Evolutionary conservation across 108 stramenopile genomes (phyloP), one percentile per base, ranked within the genome.

Genomic region (Hondaea fermentalgiana): DNA sequence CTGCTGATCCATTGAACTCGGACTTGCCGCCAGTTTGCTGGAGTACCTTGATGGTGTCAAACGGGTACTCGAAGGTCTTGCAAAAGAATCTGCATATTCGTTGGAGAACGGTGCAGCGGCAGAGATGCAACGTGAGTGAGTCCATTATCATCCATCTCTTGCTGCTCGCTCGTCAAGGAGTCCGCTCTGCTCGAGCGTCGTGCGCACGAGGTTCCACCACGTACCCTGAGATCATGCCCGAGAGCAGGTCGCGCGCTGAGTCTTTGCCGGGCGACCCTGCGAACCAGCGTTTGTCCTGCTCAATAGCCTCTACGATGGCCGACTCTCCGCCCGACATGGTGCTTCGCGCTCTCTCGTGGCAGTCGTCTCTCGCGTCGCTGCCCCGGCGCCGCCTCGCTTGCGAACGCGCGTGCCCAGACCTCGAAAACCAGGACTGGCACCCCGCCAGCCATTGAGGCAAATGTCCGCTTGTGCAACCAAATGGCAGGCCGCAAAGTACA

Each of bases 161-260:
- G 35, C 35, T 35, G 35, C 35, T 35, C 35, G 35, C 35, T 35
- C 35, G 35, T 35, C 35, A 35, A 35, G 35, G 35, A 35, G 35
- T 35, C 35, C 35, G 35, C 35, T 35, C 2, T 35, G 35, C 35
- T 35, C 35, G 35, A 35, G 35, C 35, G 35, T 35, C 35, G 35
- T 35, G 2, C 35, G 2, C 35, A 35, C 35, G 35, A 35, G 35
- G 35, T 35, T 35, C 10, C 4, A 21, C 25, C 19, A 83, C 76
- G 14, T 83, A 83, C 76, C 76, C 76, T 12, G 76, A 83, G 23
- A 83, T 47, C 76, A 83, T 83, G 45, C 76, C 76, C 43, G 49
- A 53, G 49, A 83, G 51, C 19, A 83, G 76, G 51, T 83, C 76
- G 19, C 76, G 45, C 19, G 76, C 76, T 16, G 49, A 53, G 45